Conservation (phyloP, 1,284 basidiomycete species). For the Cutaneotrichosporon cutaneum region DNA sequence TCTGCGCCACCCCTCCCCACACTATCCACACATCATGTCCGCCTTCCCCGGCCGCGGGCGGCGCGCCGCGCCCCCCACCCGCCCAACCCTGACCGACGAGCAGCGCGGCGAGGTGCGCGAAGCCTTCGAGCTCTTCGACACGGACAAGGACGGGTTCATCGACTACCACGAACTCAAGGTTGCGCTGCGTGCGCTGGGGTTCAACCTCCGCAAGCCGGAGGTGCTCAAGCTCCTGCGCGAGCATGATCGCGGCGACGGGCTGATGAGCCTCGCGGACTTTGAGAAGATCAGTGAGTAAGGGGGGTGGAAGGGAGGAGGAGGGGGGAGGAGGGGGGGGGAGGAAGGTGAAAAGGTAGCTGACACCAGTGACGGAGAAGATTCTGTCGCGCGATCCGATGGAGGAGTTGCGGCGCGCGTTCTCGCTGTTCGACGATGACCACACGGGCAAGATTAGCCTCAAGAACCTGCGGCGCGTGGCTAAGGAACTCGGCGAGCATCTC, state of each 20-base stretch:
- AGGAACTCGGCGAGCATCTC: slow-evolving; percentile 92
- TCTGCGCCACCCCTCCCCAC: too few species aligned
- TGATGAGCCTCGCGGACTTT: slow-evolving; percentile 94
- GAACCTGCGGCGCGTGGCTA: slow-evolving; percentile 89
- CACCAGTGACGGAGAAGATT: slow-evolving; percentile 87
- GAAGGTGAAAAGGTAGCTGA: not conserved
- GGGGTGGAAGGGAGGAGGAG: not conserved
- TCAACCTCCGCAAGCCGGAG: slow-evolving; percentile 97
- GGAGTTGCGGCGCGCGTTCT: slow-evolving; percentile 91
- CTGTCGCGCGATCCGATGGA: slow-evolving; percentile 92
- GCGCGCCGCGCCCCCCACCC: slow-evolving; percentile 17
- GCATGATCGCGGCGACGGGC: slow-evolving; percentile 85
- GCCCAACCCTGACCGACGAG: slow-evolving; percentile 84
- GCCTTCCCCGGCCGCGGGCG: slow-evolving; percentile 20
- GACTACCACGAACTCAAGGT: slow-evolving; percentile 99
- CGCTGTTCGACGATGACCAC: slow-evolving; percentile 93
- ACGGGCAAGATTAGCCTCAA: slow-evolving; percentile 91
- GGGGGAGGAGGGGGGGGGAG: slow-evolving; percentile 1
- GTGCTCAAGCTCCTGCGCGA: slow-evolving; percentile 92
- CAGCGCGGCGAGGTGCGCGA: slow-evolving; percentile 98
- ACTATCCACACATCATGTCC: slow-evolving; percentile 19
- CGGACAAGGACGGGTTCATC: slow-evolving; percentile 94
- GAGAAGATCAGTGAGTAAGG: slow-evolving; percentile 84
- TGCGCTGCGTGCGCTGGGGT: slow-evolving; percentile 95
- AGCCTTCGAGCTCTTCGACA: slow-evolving; percentile 98